Evolutionary conservation across 371 early-diverging fungal genomes (phyloP).

Genomic region (Lichtheimia hyalospora): DNA sequence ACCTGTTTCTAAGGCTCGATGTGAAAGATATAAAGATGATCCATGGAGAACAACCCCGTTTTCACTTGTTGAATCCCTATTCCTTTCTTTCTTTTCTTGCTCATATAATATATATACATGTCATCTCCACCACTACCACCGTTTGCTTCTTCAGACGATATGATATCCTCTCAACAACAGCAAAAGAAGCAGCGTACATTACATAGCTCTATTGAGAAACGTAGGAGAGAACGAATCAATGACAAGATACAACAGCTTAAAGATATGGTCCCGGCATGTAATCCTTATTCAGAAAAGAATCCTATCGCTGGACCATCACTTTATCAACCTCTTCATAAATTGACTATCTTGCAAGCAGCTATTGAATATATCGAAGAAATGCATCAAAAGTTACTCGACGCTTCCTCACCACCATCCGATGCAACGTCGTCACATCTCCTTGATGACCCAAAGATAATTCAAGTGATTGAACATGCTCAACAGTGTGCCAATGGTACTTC

Average conservation of each 20-base stretch:
- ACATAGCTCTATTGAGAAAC: constrained; percentile 77
- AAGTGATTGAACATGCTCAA: constrained; percentile 12
- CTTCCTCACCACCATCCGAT: not conserved
- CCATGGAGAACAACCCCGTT: too few relatives aligned
- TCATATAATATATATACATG: not conserved
- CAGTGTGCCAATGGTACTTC: not conserved
- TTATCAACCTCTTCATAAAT: constrained; percentile 54
- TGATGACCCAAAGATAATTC: constrained; percentile 2
- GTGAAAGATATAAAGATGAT: too few relatives aligned
- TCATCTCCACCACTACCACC: not conserved
- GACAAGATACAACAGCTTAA: constrained; percentile 57
- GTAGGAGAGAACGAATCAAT: constrained; percentile 77
- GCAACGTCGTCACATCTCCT: not conserved
- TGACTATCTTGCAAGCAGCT: constrained; percentile 69
- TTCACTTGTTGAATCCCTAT: too few relatives aligned
- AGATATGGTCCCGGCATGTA: constrained; percentile 53
- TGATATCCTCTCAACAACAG: constrained; percentile 14
- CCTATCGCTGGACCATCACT: constrained; percentile 33
- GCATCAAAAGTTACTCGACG: constrained; percentile 10
- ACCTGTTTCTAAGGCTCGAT: too few relatives aligned
- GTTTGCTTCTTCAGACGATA: constrained; percentile 30
- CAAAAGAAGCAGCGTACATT: constrained; percentile 64
- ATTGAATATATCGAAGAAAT: constrained; percentile 67
- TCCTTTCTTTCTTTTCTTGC: not conserved
- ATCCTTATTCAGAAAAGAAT: constrained; percentile 47